Evolutionary conservation across 345 rosid genomes (phyloP).

Genomic region (Leavenworthia alabamica): DNA sequence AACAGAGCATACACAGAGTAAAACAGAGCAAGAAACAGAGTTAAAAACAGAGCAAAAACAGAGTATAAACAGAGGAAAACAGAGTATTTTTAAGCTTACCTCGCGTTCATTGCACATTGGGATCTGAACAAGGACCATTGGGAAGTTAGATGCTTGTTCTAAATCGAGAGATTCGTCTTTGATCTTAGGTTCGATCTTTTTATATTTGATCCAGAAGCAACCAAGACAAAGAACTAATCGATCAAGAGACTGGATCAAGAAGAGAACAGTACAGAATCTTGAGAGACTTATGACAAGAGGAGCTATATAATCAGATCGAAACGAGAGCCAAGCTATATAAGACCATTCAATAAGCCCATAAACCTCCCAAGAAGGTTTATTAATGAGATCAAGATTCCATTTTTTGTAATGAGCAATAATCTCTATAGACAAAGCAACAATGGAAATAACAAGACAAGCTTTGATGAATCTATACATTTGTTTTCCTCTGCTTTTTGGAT

Average conservation of each 20-base stretch:
- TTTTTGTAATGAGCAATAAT: slow-evolving; percentile 59
- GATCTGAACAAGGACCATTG: slow-evolving; percentile 93
- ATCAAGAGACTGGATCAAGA: slow-evolving; percentile 84
- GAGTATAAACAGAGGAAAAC: background rate
- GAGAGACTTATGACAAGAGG: slow-evolving; percentile 58
- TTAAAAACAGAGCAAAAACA: background rate
- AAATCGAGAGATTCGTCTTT: slow-evolving; percentile 42
- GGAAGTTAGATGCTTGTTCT: slow-evolving; percentile 56
- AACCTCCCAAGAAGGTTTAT: slow-evolving; percentile 59
- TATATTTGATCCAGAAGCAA: slow-evolving; percentile 79
- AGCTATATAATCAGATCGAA: slow-evolving; percentile 66
- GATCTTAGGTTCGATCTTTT: slow-evolving; percentile 54
- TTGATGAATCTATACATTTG: slow-evolving; percentile 63
- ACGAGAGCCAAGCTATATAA: slow-evolving; percentile 70
- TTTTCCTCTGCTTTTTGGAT: slow-evolving; percentile 55
- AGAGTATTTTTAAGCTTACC: slow-evolving; percentile 33
- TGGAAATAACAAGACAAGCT: slow-evolving; percentile 53
- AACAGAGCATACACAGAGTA: background rate
- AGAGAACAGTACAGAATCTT: slow-evolving; percentile 58
- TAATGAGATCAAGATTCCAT: slow-evolving; percentile 60
- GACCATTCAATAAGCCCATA: slow-evolving; percentile 62
- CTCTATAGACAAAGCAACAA: slow-evolving; percentile 55
- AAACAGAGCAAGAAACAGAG: slow-evolving; percentile 4
- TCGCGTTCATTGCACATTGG: slow-evolving; percentile 97
- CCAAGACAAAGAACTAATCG: slow-evolving; percentile 70